Base-by-base conservation (phyloP, 2,329 filamentous ascomycete genomes). In the Diaporthe amygdali region DNA sequence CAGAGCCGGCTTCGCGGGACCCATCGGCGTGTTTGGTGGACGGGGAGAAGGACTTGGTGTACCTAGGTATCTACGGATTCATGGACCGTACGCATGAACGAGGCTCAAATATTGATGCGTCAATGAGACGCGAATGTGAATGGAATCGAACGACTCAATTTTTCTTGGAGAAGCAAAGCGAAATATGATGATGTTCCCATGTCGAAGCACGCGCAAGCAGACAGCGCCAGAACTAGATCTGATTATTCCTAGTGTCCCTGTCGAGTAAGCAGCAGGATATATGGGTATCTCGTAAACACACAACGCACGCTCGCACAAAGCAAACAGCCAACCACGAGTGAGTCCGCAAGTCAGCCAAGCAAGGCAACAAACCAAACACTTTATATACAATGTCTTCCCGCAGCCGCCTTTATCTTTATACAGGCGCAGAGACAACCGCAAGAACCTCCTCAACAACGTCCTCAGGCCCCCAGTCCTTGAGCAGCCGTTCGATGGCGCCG, bases 381-480 rank as follows among this genome's bases (percentile, higher is more conserved):
- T n/a, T 46, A 51, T 27, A 32, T n/a, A 59, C 32, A 25, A 27
- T 15, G 22, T 9, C 27, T 54, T 55, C 37, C 8, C 25, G 49
- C 30, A 5, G 9, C 15, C 27, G 27, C 34, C 3, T n/a, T 56
- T 30, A 34, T 15, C 20, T 27, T 78, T 72, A 90, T 32, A 86
- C 75, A 10, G 90, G 90, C 70, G 86, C 86, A 44, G 85, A 85
- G 10, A 92, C 89, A 77, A 85, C 84, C 9, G 80, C 84, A 68
- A 93, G 77, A 3, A 92, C 90, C 76, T 92, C 89, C 71, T 92
- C 90, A 47, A 93, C 85, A 3, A 93, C 87, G 51, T 90, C 88
- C 74, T 92, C 90, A 0, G 89, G 85, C 0, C 87, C 86, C 12
- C 92, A 79, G 7, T 84, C 88, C 39, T 92, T 89, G 2, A 98